These are phyloP conservation scores for Malus hybrid DNA, from an alignment of 331 rosid genomes.

Conservation along the genomic window DNA sequence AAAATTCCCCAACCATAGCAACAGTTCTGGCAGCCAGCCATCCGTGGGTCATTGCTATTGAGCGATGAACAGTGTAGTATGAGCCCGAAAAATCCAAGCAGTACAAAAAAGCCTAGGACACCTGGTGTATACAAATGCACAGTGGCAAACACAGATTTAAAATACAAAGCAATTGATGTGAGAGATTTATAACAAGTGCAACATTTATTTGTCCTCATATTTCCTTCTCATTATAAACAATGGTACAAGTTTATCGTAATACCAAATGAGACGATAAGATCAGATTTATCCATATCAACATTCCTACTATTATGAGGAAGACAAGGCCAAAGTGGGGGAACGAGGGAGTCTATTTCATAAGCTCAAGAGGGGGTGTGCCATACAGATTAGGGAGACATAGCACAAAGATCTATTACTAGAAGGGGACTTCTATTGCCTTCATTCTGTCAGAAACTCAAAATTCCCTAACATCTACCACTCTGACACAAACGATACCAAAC, in stretches of 20 bases:
- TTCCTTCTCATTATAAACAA: background rate
- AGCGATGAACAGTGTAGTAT: slow-evolving; percentile 89
- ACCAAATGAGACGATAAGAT: background rate
- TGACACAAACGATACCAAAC: background rate
- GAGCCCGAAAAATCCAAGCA: slow-evolving; percentile 92
- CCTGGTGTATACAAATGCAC: slow-evolving; percentile 39
- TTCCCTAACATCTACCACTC: background rate
- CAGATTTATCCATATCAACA: background rate
- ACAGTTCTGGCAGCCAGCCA: slow-evolving; percentile 99
- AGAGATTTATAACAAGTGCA: background rate
- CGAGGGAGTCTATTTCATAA: background rate
- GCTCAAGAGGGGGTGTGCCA: background rate
- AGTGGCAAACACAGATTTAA: background rate
- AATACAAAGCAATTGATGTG: background rate
- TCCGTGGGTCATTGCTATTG: slow-evolving; percentile 77
- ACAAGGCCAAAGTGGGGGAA: background rate
- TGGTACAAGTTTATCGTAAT: background rate
- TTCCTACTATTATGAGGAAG: background rate
- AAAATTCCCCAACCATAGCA: slow-evolving; percentile 98
- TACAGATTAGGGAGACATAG: background rate
- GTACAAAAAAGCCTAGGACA: slow-evolving; percentile 87
- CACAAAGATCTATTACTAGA: background rate
- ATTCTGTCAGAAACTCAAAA: background rate
- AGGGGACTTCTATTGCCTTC: background rate
- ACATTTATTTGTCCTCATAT: background rate